Percentiles rank a stretch among this genome's conserved stretches.
Conservation (phyloP, 2,329 filamentous ascomycete species). For the Dendrostoma leiphaemia region DNA sequence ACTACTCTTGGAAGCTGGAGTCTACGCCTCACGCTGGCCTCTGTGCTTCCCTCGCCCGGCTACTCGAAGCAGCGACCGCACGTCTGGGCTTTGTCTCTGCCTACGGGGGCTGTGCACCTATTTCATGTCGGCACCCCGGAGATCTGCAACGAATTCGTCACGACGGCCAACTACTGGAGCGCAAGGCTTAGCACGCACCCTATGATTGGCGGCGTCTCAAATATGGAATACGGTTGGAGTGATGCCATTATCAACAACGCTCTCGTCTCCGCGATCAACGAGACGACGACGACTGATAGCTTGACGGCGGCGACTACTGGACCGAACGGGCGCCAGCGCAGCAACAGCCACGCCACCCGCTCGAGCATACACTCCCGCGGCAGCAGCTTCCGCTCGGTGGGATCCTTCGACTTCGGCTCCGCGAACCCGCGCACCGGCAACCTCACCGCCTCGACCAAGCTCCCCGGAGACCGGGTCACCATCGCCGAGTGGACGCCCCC, state of each 20-base stretch:
- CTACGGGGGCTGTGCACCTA: slow-evolving; percentile 92
- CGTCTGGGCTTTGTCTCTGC: slow-evolving; percentile 91
- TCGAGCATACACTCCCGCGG: slow-evolving; percentile 47
- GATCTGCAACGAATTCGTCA: slow-evolving; percentile 91
- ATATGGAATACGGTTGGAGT: slow-evolving; percentile 97
- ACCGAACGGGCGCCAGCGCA: slow-evolving; percentile 33
- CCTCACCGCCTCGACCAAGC: slow-evolving; percentile 41
- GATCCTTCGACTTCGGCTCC: slow-evolving; percentile 63
- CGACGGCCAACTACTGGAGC: slow-evolving; percentile 96
- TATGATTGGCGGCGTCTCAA: slow-evolving; percentile 87
- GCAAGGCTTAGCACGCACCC: slow-evolving; percentile 92
- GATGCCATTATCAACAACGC: slow-evolving; percentile 71
- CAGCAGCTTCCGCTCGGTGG: slow-evolving; percentile 45
- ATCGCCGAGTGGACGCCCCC: slow-evolving; percentile 90
- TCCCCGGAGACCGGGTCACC: slow-evolving; percentile 80
- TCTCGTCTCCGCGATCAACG: slow-evolving; percentile 52
- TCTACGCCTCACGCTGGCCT: slow-evolving; percentile 88
- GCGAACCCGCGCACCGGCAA: slow-evolving; percentile 50
- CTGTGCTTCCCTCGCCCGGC: slow-evolving; percentile 82
- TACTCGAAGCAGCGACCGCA: slow-evolving; percentile 89
- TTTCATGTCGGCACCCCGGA: slow-evolving; percentile 97
- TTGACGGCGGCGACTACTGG: slow-evolving; percentile 31
- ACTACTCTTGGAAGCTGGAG: slow-evolving; percentile 85
- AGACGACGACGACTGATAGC: slow-evolving; percentile 33
- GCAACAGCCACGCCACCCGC: slow-evolving; percentile 45